A percentile compares a stretch with the other conserved stretches of the same genome.
These are phyloP conservation scores for Alternaria ventricosa DNA, from an alignment of 2,329 filamentous ascomycete species.

Conservation along the genomic window DNA sequence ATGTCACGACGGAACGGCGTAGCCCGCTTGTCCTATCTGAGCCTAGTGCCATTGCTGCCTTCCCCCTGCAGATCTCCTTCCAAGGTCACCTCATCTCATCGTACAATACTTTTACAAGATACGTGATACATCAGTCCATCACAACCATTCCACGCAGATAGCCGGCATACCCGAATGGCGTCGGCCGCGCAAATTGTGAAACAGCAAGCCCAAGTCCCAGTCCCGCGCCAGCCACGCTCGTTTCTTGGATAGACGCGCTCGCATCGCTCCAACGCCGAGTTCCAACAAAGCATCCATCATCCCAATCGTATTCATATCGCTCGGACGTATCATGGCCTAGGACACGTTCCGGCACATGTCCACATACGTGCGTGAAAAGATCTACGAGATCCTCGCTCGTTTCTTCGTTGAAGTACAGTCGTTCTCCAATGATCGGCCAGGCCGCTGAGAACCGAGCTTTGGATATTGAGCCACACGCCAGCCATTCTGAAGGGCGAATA, in stretches of 20 bases:
- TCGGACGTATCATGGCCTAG: neutral
- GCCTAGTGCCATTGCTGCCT: neutral
- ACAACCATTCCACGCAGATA: slow-evolving; percentile 7
- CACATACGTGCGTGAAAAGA: neutral
- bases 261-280: neutral
- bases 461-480: neutral
- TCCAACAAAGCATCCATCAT: neutral
- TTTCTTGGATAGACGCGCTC: neutral
- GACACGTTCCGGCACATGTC: neutral
- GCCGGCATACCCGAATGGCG: neutral
- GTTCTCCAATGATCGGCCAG: neutral
- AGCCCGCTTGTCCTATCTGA: neutral
- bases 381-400: neutral
- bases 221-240: neutral
- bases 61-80: neutral
- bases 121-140: slow-evolving; percentile 1
- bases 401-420: neutral
- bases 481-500: neutral
- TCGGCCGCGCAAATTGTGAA: neutral
- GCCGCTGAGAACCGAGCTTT: neutral
- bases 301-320: slow-evolving; percentile 2
- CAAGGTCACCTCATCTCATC: neutral
- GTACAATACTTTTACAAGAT: neutral
- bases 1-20: neutral
- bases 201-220: neutral